phyloP scores from a whole-genome alignment of 306 rosid genomes.

The Boehmeria nivea region DNA sequence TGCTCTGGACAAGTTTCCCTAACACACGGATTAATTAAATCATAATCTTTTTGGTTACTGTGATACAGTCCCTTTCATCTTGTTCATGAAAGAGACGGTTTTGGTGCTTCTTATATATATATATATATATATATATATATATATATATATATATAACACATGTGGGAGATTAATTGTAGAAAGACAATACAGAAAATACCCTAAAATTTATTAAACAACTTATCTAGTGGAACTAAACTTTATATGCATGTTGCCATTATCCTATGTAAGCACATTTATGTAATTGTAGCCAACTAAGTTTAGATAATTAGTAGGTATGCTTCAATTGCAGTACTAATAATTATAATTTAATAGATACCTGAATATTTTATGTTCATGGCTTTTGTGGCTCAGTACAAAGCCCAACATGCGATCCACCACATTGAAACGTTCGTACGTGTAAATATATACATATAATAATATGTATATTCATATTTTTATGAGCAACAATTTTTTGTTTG shows the following conservation, averaged over 20 bases:
- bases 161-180: no score
- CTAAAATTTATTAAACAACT: no score
- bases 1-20: conserved; percentile 22
- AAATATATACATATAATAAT: neutral
- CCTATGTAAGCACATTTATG: neutral
- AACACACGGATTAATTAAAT: conserved; percentile 24
- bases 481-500: neutral
- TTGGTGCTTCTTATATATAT: neutral
- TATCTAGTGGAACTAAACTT: no score
- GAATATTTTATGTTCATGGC: neutral
- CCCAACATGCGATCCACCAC: conserved; percentile 23
- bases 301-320: neutral
- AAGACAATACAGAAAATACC: no score
- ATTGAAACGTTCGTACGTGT: neutral
- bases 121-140: neutral
- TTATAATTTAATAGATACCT: no score
- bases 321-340: conserved; percentile 3
- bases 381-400: conserved; percentile 2
- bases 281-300: neutral
- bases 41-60: conserved; percentile 5
- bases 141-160: neutral
- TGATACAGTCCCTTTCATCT: conserved; percentile 23
- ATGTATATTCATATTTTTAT: neutral
- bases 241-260: neutral
- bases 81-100: conserved; percentile 2